Base-by-base conservation (phyloP, 1,139 yeast genomes). In the Petasospora rhodanensis region DNA sequence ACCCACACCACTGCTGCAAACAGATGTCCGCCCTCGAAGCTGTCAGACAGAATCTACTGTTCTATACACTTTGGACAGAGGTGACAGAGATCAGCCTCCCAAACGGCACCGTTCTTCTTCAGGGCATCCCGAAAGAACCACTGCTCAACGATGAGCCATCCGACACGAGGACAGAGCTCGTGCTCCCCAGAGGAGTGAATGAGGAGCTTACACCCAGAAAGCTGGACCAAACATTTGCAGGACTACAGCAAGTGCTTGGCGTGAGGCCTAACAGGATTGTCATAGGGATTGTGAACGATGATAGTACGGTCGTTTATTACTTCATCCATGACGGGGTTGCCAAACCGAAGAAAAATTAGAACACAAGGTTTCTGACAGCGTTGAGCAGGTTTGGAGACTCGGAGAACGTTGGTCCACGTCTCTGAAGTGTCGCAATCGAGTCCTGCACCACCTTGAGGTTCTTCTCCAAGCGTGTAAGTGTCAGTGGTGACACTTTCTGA, bases 261-360 rank as follows among this genome's bases (percentile, higher is more conserved):
- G 12, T 12, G n/a, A 51, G 73, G 19, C 74, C 77, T 0, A 55
- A 54, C 19, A 56, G 76, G 37, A 44, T 80, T 2, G 61, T 78
- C 0, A 44, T 76, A 24, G 87, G 73, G 0, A 61, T 80, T 9
- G 66, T 73, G 5, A 76, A 71, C 46, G 70, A 70, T 39, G 91
- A 81, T 50, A 79, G 84, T 1, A 76, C 87, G 0, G 64, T 79
- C 11, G 79, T 79, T 16, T 80, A 76, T 46, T 80, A 81, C 52
- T 72, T 72, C 50, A 63, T 77, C 11, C 74, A 78, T 52, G 76
- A 75, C 46, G 87, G 87, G 3, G 59, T 79, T 11, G 73, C 67
- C 20, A 74, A 73, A 51, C 87, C 87, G 2, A 65, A 68, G 38
- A 70, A 68, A 46, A 68, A 68, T 39, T 70, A 45, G 46, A 14